phyloP scores from a whole-genome alignment of 192 early-diverging fungal species.

The Kickxella alabastrina region DNA sequence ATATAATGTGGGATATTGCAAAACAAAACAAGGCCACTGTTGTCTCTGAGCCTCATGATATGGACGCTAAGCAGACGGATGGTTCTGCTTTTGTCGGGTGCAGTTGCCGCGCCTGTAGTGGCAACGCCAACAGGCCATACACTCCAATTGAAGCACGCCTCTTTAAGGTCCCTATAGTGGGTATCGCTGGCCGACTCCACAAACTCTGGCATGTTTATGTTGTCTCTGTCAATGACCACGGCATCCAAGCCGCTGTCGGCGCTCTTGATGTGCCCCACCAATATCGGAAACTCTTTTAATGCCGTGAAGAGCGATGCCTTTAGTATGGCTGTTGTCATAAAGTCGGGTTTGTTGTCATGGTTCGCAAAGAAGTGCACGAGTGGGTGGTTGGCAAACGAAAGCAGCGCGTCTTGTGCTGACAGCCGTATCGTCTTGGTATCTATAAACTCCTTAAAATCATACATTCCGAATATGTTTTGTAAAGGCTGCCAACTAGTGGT shows the following conservation, averaged over 20 bases:
- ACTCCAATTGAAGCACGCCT: slow-evolving; percentile 13
- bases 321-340: slow-evolving; percentile 27
- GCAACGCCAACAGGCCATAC: slow-evolving; percentile 19
- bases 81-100: slow-evolving; percentile 6
- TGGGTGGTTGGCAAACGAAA: slow-evolving; percentile 39
- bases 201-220: slow-evolving; percentile 38
- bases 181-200: slow-evolving; percentile 16
- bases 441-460: too few relatives aligned
- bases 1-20: slow-evolving; percentile 46
- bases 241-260: not conserved
- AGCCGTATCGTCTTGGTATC: too few relatives aligned
- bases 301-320: slow-evolving; percentile 17
- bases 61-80: slow-evolving; percentile 28
- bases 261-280: slow-evolving; percentile 19
- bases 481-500: too few relatives aligned
- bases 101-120: slow-evolving; percentile 17
- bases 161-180: slow-evolving; percentile 8
- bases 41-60: slow-evolving; percentile 13
- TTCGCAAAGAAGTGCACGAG: slow-evolving; percentile 44
- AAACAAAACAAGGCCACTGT: slow-evolving; percentile 34
- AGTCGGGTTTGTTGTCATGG: not conserved
- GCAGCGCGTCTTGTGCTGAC: slow-evolving; percentile 27
- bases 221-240: slow-evolving; percentile 21
- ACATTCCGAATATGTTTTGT: too few relatives aligned
- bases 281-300: slow-evolving; percentile 32